Evolutionary conservation across 2,329 filamentous ascomycete genomes (phyloP), one percentile per base, ranked within the genome.

Genomic region (Cadophora malorum): DNA sequence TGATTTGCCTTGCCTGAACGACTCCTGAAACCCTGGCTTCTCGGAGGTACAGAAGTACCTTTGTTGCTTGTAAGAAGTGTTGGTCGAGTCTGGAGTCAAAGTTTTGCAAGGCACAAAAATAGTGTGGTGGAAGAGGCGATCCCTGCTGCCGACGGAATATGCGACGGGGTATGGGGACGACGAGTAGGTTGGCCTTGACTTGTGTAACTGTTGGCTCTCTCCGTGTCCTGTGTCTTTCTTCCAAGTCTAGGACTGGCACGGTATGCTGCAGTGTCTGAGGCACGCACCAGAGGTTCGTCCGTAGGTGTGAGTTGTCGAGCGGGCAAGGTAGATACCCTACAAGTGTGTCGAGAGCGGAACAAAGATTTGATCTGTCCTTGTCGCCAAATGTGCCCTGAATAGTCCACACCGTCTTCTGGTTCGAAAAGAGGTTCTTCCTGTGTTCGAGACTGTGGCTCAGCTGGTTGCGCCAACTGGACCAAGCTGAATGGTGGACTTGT

Each of bases 221-320:
- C 23, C 45, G 38, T 33, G 60, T 38, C 49, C 49, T 64, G 52
- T 63, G 59, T 63, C 49, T 65, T 61, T 64, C 31, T 68, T 52
- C 65, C 60, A 28, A 63, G 69, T 69, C 60, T 62, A 45, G 58
- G 63, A 65, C 45, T 49, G 63, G 59, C 65, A 58, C 73, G 73
- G 72, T 69, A 70, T 67, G 49, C 62, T 76, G 74, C 74, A 75
- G 73, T 71, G 67, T 72, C 69, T 71, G 60, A 72, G 70, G 73
- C 75, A 75, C 74, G 70, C 73, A 71, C 75, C 74, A 76, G 55
- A 76, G 67, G 74, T 76, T 77, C 74, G 74, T 76, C 74, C 66
- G 72, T 71, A 28, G 21, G 45, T 52, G 60, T 64, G 23, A 58
- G 21, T 21, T 64, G 21, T 63, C 52, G 53, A 28, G 23, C 55